Evolutionary conservation across 768 basidiomycete species (phyloP), one percentile per base, ranked within the genome.

Genomic region (Podaxis sp.): DNA sequence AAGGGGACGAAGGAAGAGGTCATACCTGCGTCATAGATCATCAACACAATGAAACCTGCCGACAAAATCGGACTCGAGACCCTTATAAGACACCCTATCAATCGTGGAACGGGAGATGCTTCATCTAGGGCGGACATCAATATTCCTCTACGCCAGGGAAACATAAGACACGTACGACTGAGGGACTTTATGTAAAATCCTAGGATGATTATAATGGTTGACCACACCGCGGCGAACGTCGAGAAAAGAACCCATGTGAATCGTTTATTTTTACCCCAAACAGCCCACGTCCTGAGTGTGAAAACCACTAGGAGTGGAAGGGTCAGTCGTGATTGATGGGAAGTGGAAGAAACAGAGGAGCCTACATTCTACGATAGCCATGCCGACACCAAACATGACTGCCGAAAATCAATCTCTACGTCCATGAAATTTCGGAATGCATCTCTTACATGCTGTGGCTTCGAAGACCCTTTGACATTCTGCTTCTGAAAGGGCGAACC

Each of bases 211-310:
- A 52, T 30, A 30, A 40, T 20, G 5, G 37, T 15, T 4, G 36
- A 24, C 37, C 38, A 38, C n/a, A 40, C 24, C 17, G 12, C 33
- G 2, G 13, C 15, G 36, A 38, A 60, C n/a, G 28, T 28, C 22
- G 40, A 40, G 37, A 36, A 15, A 53, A 52, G 11, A 60, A 28
- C 4, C 24, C 22, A 22, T 44, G 59, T 52, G 15, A 60, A 40
- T 15, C 12, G 4, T 30, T 36, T 41, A 12, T 24, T 38, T 22
- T 52, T 38, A 12, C 40, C 28, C 50, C 51, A 60, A 6, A 53
- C 28, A n/a, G 51, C 59, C 38, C 59, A 60, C 3, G 59, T 60
- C 24, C 59, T 50, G 12, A 60, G 37, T 7, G 59, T 60, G 22
- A 52, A 41, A 13, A 53, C 50, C 13, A 52, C 59, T 60, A 24